Evolutionary conservation across 371 early-diverging fungal genomes (phyloP), one percentile per base, ranked within the genome.

Genomic region (Entomophthora muscae): DNA sequence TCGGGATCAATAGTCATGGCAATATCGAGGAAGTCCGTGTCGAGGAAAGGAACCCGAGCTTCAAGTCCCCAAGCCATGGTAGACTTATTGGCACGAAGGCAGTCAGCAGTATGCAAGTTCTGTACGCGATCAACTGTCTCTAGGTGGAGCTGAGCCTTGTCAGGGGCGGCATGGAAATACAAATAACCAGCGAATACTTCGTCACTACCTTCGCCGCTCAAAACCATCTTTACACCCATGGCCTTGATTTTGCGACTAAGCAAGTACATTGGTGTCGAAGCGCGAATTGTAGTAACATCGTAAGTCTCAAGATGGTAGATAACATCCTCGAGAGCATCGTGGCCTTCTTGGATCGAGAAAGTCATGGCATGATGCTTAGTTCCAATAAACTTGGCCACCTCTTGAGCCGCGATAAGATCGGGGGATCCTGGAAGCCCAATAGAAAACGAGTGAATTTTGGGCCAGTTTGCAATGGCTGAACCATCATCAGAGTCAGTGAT

Each of bases 11-110:
- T 75, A 64, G 74, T 78, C 93, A 94, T 92, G 30, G 90, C 84
- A 2, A 88, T 81, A 68, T 93, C 90, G 68, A 96, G 69, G 72
- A 94, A 92, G 29, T 74, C 79, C 73, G 78, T 81, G 77, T 94
- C 95, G 51, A 94, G 74, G 85, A 96, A 96, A 42, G 97, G 97
- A 28, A 96, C 97, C 68, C 97, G 90, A 13, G 93, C 93, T 70
- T 96, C 97, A 28, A 96, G 83, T 64, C 97, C 97, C 95, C 95
- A 95, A 1, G 97, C 97, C 95, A 96, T 95, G 33, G 97, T 96
- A 1, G 91, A 85, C 76, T 96, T 94, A 85, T 96, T 95, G 73
- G 97, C 97, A 66, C 97, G 88, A 54, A 96, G 77, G 74, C 89
- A 89, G 73, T 96, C 97, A 67, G 91, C 79, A 28, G 90, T 90